These are phyloP conservation scores for Yarrowia sp. DNA, from an alignment of 805 yeast genomes.

Conservation along the genomic window DNA sequence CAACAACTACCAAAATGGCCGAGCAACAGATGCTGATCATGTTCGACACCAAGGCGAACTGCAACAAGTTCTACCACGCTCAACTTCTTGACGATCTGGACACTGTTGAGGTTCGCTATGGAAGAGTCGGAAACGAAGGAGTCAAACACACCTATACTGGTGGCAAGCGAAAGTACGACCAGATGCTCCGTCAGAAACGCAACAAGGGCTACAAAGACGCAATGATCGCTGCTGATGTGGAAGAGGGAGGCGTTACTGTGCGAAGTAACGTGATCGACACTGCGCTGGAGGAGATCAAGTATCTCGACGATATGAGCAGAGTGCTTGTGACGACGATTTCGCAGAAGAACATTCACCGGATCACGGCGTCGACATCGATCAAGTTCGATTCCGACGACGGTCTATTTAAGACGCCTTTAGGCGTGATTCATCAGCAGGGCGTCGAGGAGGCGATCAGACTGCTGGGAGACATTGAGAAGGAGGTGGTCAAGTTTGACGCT, in stretches of 20 bases:
- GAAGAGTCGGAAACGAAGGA: slow-evolving; percentile 16
- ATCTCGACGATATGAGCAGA: slow-evolving; percentile 15
- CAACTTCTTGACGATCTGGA: slow-evolving; percentile 48
- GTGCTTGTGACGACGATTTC: slow-evolving; percentile 9
- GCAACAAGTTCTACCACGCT: slow-evolving; percentile 55
- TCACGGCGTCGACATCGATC: slow-evolving; percentile 18
- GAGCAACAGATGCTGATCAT: slow-evolving; percentile 57
- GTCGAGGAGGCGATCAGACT: slow-evolving; percentile 32
- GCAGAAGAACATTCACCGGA: slow-evolving; percentile 7
- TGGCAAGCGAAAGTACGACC: slow-evolving; percentile 18
- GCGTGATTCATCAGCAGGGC: slow-evolving; percentile 19
- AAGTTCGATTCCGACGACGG: slow-evolving; percentile 14
- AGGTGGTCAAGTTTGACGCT: slow-evolving; percentile 50
- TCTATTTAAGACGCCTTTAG: slow-evolving; percentile 19
- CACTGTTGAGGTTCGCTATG: slow-evolving; percentile 52
- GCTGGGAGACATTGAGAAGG: slow-evolving; percentile 57
- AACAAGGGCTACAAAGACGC: slow-evolving; percentile 26
- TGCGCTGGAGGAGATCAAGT: slow-evolving; percentile 20
- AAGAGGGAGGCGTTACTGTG: slow-evolving; percentile 4
- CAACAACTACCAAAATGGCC: slow-evolving; percentile 34
- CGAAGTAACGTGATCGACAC: slow-evolving; percentile 11
- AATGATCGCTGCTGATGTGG: slow-evolving; percentile 15
- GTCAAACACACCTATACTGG: slow-evolving; percentile 6
- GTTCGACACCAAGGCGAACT: slow-evolving; percentile 58
- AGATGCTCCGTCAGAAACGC: slow-evolving; percentile 4